These are phyloP conservation scores for Platismatia glauca DNA, from an alignment of 495 filamentous ascomycete species.

Conservation along the genomic window DNA sequence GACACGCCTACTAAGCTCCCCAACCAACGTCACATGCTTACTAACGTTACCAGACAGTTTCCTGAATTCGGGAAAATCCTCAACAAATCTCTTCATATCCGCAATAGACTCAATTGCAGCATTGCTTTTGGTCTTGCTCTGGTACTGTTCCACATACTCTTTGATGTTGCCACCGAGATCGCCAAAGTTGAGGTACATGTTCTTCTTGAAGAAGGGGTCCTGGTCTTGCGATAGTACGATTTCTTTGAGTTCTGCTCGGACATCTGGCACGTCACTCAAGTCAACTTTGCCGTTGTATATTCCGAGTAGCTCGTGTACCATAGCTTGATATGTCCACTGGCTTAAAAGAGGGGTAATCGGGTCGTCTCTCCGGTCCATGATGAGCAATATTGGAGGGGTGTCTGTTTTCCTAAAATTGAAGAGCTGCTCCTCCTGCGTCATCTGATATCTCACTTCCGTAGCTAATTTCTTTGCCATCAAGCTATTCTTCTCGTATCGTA, in stretches of 20 bases:
- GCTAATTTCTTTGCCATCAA: conserved; percentile 84
- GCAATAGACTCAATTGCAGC: conserved; percentile 92
- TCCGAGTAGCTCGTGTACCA: conserved; percentile 93
- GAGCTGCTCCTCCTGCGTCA: conserved; percentile 91
- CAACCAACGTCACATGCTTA: conserved; percentile 94
- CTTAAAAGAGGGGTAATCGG: conserved; percentile 92
- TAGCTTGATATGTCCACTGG: conserved; percentile 98
- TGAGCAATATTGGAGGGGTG: conserved; percentile 84
- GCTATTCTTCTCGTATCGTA: conserved; percentile 91
- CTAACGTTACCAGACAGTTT: conserved; percentile 95
- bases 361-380: conserved; percentile 88
- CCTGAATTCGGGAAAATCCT: conserved; percentile 96
- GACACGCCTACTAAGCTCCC: conserved; percentile 81
- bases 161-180: conserved; percentile 97
- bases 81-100: conserved; percentile 99
- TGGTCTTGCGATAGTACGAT: conserved; percentile 95
- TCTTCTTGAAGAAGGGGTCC: conserved; percentile 99
- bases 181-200: conserved; percentile 98
- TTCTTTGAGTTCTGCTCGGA: conserved; percentile 85
- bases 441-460: conserved; percentile 80
- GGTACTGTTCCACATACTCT: conserved; percentile 96
- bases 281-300: conserved; percentile 90
- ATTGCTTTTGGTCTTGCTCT: conserved; percentile 84
- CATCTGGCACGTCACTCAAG: conserved; percentile 75
- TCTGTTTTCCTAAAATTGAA: conserved; percentile 96